These are phyloP conservation scores for Eimeria nieschulzi DNA, from an alignment of 169 alveolate species.

Conservation along the genomic window DNA sequence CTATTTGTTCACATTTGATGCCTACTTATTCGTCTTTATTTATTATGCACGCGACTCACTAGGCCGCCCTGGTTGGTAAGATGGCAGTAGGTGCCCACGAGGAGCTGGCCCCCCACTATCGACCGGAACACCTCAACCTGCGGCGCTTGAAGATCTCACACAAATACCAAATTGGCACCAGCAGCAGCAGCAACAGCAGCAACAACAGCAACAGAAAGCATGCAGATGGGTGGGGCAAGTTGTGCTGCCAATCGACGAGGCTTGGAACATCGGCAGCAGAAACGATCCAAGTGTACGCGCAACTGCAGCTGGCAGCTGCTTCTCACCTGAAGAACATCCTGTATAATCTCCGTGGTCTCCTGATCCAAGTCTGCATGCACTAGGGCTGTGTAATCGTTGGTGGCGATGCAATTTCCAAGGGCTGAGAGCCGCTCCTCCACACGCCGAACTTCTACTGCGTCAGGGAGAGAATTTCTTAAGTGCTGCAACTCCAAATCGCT, in stretches of 20 bases:
- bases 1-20: too few relatives aligned
- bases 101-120: slow-evolving; percentile 98
- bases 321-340: slow-evolving; percentile 88
- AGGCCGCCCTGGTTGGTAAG: slow-evolving; percentile 97
- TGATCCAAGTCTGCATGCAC: slow-evolving; percentile 98
- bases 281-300: neutral
- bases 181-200: slow-evolving; percentile 48
- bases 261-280: neutral
- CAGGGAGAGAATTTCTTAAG: slow-evolving; percentile 97
- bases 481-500: slow-evolving; percentile 97
- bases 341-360: slow-evolving; percentile 98
- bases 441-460: slow-evolving; percentile 90
- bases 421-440: slow-evolving; percentile 99
- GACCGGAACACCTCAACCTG: slow-evolving; percentile 98
- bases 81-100: slow-evolving; percentile 97
- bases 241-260: too few relatives aligned
- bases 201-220: neutral
- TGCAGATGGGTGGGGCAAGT: neutral
- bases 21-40: too few relatives aligned
- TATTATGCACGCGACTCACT: slow-evolving; percentile 57
- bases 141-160: neutral
- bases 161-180: neutral
- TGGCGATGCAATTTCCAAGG: slow-evolving; percentile 97
- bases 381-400: slow-evolving; percentile 98
- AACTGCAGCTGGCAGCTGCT: neutral